Evolutionary conservation across 2,329 filamentous ascomycete genomes (phyloP).

Genomic region (Akanthomyces muscarius): DNA sequence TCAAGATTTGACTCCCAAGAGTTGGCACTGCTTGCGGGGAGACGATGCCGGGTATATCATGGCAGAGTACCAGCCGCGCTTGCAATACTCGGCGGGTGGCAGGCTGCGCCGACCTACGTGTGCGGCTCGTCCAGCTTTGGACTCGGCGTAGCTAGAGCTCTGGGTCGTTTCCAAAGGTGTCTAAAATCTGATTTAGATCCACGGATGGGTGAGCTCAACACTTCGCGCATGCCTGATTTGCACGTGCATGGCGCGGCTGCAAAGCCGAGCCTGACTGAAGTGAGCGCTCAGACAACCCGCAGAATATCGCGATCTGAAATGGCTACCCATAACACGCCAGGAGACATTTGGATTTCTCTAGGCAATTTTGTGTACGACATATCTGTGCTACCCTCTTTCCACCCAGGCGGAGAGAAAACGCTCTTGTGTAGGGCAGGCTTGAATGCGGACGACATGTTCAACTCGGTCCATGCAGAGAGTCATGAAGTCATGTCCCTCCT

Average conservation of each 20-base stretch:
- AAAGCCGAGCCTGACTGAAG: neutral
- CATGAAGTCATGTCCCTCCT: slow-evolving; percentile 1
- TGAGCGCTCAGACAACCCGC: neutral
- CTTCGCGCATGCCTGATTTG: neutral
- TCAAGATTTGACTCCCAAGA: neutral
- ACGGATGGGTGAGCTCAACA: neutral
- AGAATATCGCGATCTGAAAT: neutral
- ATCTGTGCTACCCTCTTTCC: neutral
- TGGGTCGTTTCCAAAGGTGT: neutral
- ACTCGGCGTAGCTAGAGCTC: neutral
- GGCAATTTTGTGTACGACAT: neutral
- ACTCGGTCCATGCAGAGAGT: neutral
- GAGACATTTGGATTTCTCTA: slow-evolving; percentile 7
- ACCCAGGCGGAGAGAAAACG: neutral
- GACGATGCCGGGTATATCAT: neutral
- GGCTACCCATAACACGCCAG: neutral
- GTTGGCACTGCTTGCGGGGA: neutral
- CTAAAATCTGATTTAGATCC: neutral
- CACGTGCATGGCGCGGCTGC: slow-evolving; percentile 2
- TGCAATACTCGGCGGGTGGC: neutral
- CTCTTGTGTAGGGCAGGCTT: slow-evolving; percentile 3
- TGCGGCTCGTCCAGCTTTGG: slow-evolving; percentile 3
- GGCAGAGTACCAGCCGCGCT: neutral
- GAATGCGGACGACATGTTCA: slow-evolving; percentile 2
- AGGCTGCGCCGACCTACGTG: neutral